Base-by-base conservation (phyloP, 2,329 filamentous ascomycete genomes). In the Beauveria pseudobassiana region DNA sequence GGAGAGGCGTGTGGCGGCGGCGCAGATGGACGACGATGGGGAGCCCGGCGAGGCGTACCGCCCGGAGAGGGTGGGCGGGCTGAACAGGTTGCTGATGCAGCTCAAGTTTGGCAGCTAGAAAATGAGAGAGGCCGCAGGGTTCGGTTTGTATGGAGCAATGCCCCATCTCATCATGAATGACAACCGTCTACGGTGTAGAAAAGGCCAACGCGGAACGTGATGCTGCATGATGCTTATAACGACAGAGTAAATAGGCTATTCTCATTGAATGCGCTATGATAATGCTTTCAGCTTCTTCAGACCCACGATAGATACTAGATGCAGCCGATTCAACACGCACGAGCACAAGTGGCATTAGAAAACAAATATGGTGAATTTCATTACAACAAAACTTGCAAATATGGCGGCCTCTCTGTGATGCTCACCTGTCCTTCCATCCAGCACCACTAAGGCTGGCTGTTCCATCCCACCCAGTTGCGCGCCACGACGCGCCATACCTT, bases 401-500 rank as follows among this genome's bases (percentile, higher is more conserved):
- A 49, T 49, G 59, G 53, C 12, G 24, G 60, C 53, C 16, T 62
- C 46, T 48, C 24, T 26, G 49, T 20, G 12, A 8, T 64, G 55
- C 59, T 63, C 63, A n/a, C 49, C 48, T 67, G 62, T 61, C 61
- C 54, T 10, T 45, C 26, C 30, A 64, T 61, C 67, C 68, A 69
- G 65, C 69, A 68, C 69, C 67, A 74, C 79, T 83, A 85, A 68
- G 82, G 80, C 74, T 79, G 76, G 67, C 79, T 79, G 70, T 87
- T 88, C 95, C 93, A 98, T 26, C 93, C 92, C 58, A 98, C 87
- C 92, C 93, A 99, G 71, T 84, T 88, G 69, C 91, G 84, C 45
- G 91, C 90, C 85, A 98, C 96, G 51, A 97, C 89, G 62, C 95
- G 85, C 95, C 95, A 99, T 64, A 99, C 91, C 79, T 95, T 93